Evolutionary conservation across 768 basidiomycete species (phyloP), one percentile per base, ranked within the genome.

Genomic region (Lepiota venenata): DNA sequence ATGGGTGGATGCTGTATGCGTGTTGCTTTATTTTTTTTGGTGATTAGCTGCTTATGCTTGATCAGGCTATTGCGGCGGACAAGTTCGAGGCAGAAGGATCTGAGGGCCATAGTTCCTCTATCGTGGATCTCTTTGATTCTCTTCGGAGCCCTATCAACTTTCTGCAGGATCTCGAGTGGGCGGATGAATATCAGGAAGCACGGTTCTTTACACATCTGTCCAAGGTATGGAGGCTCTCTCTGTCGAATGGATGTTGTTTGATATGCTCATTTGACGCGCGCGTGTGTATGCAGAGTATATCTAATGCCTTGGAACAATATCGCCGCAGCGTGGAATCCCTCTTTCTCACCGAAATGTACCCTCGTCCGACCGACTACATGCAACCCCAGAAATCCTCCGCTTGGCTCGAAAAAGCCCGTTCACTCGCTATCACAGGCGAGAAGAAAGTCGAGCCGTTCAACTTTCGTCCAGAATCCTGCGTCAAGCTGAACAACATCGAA

Each of bases 401-500:
- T 0, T 93, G 90, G 88, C 76, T 93, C 14, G 91, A 93, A 70
- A 91, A 85, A 61, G 92, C 92, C 3, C 83, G 85, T 58, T 83
- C 85, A 61, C 82, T 95, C 2, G 77, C 91, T 9, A 76, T 78
- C 3, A 73, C 82, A 46, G 87, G 87, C 42, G 95, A 98, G 69
- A 94, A 91, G 77, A 95, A 90, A 68, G 79, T 95, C 41, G 93
- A 94, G 62, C 91, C 93, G 1, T 99, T 95, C 77, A 92, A 94
- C 63, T 98, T 99, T 75, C 85, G 81, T 47, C 81, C 94, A 0
- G 84, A 96, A 73, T 93, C 93, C 0, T 98, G 95, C 64, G 91
- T 99, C 66, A 98, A 98, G 74, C 80, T 98, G 47, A 99, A 99
- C 76, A 98, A 98, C 68, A 85, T 98, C 58, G 94, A 95, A 61